Base-by-base conservation (phyloP, 2,329 filamentous ascomycete species). In the Diaporthe vexans region DNA sequence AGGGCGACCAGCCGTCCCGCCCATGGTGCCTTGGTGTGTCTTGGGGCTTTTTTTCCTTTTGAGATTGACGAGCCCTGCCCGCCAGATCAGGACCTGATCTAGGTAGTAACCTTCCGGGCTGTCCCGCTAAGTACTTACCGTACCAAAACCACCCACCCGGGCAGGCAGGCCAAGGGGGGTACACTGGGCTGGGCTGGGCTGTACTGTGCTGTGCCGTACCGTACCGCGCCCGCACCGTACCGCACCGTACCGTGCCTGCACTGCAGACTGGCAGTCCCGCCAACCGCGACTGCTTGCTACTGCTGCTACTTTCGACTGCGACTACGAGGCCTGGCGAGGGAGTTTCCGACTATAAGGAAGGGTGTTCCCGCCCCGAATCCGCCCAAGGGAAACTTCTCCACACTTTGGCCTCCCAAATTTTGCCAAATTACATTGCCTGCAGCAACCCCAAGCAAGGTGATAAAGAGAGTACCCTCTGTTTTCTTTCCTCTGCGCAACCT, bases 341-440 rank as follows among this genome's bases (percentile, higher is more conserved):
- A 68, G 63, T 67, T 52, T 54, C 63, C 63, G 63, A 68, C 63
- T 68, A 68, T 68, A 68, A 68, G 63, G 63, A 72, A 72, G 70
- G 70, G 70, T 72, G 57, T 71, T 71, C 72, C 71, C 58, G 72
- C 73, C 68, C 69, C 68, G 61, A 70, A 59, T 67, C 63, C 46
- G 61, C 61, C 61, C 61, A 67, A 67, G 61, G 48, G 46, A 71
- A 24, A 59, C 63, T 74, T 74, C 73, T 70, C 74, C 74, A 75
- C 72, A 73, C 71, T 57, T 75, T 54, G 63, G 65, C 73, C 71
- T 73, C 51, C 46, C 56, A 72, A 29, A 33, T 46, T 75, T 63
- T 75, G 58, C 26, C 71, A 67, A 71, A 61, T 54, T 74, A 52
- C 67, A 71, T 59, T 71, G 29, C 48, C 15, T 51, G 70, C 70